Conservation (phyloP, 768 basidiomycete species). For the Serendipita vermifera region DNA sequence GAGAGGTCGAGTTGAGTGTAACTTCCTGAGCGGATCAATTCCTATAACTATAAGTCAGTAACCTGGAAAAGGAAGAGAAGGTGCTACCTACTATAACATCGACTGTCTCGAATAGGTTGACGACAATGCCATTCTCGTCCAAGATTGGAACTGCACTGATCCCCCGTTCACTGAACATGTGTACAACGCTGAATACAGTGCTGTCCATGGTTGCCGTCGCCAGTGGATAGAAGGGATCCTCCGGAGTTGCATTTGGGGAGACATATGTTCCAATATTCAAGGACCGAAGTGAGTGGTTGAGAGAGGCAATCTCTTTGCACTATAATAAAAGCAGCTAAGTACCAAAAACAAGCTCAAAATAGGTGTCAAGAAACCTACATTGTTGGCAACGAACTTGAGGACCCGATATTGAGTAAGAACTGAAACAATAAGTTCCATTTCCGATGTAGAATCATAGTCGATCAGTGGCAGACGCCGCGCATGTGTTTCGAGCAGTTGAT, state of each 20-base stretch:
- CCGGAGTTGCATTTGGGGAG: constrained; percentile 31
- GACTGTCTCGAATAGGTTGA: constrained; percentile 96
- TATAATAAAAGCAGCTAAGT: constrained; percentile 40
- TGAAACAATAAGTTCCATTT: constrained; percentile 88
- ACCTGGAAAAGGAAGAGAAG: constrained; percentile 12
- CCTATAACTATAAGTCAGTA: constrained; percentile 34
- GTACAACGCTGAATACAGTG: constrained; percentile 94
- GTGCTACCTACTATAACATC: constrained; percentile 80
- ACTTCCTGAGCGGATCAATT: constrained; percentile 82
- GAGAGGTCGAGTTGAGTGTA: constrained; percentile 95
- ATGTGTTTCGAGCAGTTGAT: constrained; percentile 84
- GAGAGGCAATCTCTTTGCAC: constrained; percentile 64
- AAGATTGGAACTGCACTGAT: constrained; percentile 97
- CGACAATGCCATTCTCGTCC: constrained; percentile 80
- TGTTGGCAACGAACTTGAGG: constrained; percentile 96
- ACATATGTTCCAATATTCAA: constrained; percentile 94
- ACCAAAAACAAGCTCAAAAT: constrained; percentile 12
- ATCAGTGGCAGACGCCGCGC: constrained; percentile 89
- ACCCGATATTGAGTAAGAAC: constrained; percentile 96
- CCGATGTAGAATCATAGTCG: constrained; percentile 84
- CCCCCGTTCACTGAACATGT: constrained; percentile 92
- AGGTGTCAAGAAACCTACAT: constrained; percentile 40
- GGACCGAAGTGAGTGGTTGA: constrained; percentile 67
- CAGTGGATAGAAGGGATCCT: constrained; percentile 76
- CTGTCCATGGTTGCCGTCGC: constrained; percentile 84